Evolutionary conservation across 352 stramenopile genomes (phyloP), one percentile per base, ranked within the genome.

Genomic region (Pythium guiyangense): DNA sequence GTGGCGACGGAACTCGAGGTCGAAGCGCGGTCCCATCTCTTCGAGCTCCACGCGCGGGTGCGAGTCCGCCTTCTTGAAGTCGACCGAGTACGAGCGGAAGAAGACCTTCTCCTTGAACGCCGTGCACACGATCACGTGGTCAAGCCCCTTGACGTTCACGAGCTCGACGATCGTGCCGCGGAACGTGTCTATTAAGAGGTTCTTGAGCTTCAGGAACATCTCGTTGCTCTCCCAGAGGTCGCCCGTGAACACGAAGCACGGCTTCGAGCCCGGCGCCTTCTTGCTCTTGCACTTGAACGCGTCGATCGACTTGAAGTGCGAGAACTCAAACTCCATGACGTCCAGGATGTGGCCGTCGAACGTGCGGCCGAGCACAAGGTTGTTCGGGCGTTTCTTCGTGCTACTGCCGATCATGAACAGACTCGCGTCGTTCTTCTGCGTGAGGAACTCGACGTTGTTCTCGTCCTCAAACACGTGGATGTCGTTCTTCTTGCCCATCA

Each of bases 361-460:
- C 12, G 94, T 99, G 59, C 97, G 85, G 14, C 97, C 97, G 43
- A 99, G 67, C 20, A 99, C 84, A 29, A 99, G 69, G 69, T 99
- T 99, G 77, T 99, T 98, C 18, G 96, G 93, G 65, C 97, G 85
- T 73, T 99, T 99, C 78, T 99, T 99, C 59, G 97, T 99, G 84
- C 96, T 92, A 71, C 82, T 97, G 26, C 90, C 97, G 52, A 99
- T 71, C 44, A 92, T 82, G 74, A 99, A 99, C 4, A 99, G 70
- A 25, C 91, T 89, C 61, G 90, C 96, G 74, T 99, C 96, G 73
- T 99, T 99, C 83, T 99, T 99, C 60, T 93, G 70, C 58, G 82
- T 88, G n/a, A 98, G 66, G 62, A 98, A 97, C 70, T 98, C 92
- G 25, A 97, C 70, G 59, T 85, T 86, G 60, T 88, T 96, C 61